phyloP scores from a whole-genome alignment of 495 filamentous ascomycete species.

The Neurospora pannonica region DNA sequence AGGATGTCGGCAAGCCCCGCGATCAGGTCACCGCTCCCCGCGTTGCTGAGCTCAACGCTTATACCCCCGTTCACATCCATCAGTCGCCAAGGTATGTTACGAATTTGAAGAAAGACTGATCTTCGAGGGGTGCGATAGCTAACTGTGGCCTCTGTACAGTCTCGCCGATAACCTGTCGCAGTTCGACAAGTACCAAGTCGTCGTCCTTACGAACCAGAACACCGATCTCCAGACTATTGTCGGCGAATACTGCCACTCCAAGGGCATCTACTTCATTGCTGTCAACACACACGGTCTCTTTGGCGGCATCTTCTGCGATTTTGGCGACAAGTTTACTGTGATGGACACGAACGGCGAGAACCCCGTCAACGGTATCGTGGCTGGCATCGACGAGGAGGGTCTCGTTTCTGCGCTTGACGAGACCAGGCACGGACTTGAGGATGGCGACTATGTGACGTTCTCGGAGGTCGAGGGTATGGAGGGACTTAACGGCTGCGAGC shows the following conservation, averaged over 20 bases:
- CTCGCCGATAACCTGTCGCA: slow-evolving; percentile 61
- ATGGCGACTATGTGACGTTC: slow-evolving; percentile 95
- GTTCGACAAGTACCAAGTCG: slow-evolving; percentile 79
- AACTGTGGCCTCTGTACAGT: slow-evolving; percentile 21
- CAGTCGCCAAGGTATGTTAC: slow-evolving; percentile 36
- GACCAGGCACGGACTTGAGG: slow-evolving; percentile 87
- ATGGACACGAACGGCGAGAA: slow-evolving; percentile 88
- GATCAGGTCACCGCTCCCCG: slow-evolving; percentile 78
- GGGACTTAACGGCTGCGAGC: slow-evolving; percentile 67
- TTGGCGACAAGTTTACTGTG: slow-evolving; percentile 83
- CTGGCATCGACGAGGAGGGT: slow-evolving; percentile 77
- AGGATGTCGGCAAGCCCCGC: slow-evolving; percentile 88
- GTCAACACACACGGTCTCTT: slow-evolving; percentile 90
- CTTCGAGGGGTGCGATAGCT: slow-evolving; percentile 1
- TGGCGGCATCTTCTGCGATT: slow-evolving; percentile 94
- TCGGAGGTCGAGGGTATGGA: slow-evolving; percentile 92
- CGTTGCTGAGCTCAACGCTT: slow-evolving; percentile 91
- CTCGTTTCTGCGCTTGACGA: slow-evolving; percentile 93
- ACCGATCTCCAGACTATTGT: slow-evolving; percentile 70
- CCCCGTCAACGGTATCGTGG: slow-evolving; percentile 79
- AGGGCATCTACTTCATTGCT: slow-evolving; percentile 81
- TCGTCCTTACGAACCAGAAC: slow-evolving; percentile 80
- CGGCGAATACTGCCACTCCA: slow-evolving; percentile 85
- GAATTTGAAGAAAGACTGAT: not conserved
- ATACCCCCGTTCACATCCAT: slow-evolving; percentile 79